Evolutionary conservation across 2,329 filamentous ascomycete genomes (phyloP).

Genomic region (Dothideomycetes sp.): DNA sequence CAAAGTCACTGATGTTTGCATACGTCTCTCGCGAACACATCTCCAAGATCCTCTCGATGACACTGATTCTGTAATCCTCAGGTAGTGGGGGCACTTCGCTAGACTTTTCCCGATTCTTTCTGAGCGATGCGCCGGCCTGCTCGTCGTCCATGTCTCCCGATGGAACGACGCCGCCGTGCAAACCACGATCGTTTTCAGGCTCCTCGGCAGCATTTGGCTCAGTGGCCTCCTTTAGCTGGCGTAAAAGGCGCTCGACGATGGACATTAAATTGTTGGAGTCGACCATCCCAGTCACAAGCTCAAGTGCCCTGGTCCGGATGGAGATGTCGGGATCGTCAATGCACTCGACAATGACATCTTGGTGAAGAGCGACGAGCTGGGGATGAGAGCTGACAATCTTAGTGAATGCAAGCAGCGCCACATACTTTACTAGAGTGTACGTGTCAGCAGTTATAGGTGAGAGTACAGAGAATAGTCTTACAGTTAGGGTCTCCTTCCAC

Average conservation of each 20-base stretch:
- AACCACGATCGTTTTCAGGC: slow-evolving; percentile 34
- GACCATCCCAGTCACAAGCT: slow-evolving; percentile 90
- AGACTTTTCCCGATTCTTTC: slow-evolving; percentile 37
- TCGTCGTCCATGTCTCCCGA: slow-evolving; percentile 47
- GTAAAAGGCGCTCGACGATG: slow-evolving; percentile 78
- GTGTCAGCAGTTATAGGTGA: too few relatives aligned
- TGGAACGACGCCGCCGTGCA: slow-evolving; percentile 31
- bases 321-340: slow-evolving; percentile 94
- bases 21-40: slow-evolving; percentile 92
- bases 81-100: slow-evolving; percentile 54
- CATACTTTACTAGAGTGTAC: slow-evolving; percentile 91
- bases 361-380: slow-evolving; percentile 77
- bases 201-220: slow-evolving; percentile 39
- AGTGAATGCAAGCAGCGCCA: slow-evolving; percentile 88
- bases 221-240: slow-evolving; percentile 62
- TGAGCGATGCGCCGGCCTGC: slow-evolving; percentile 44
- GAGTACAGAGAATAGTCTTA: too few relatives aligned
- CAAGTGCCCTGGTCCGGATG: slow-evolving; percentile 83
- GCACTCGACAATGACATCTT: slow-evolving; percentile 92
- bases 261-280: slow-evolving; percentile 72
- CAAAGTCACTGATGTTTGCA: slow-evolving; percentile 75
- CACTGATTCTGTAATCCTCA: slow-evolving; percentile 73
- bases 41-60: slow-evolving; percentile 70
- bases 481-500: slow-evolving; percentile 87
- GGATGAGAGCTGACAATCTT: slow-evolving; percentile 86